Conservation (phyloP, 2,329 filamentous ascomycete species). For the Penicillium sp. region DNA sequence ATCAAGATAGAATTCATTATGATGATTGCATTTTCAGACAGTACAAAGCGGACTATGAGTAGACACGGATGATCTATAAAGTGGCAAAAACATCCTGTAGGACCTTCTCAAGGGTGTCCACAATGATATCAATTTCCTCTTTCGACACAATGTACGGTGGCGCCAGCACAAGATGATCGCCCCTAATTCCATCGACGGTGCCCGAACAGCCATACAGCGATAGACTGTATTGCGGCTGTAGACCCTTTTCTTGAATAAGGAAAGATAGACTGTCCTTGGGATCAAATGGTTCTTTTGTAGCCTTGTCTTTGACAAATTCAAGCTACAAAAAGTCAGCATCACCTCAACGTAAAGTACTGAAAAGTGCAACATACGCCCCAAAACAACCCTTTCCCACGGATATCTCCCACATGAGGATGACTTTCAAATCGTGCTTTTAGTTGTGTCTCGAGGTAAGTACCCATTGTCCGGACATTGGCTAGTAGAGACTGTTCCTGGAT, state of each 20-base stretch:
- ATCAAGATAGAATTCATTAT: not conserved
- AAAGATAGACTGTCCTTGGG: slow-evolving; percentile 47
- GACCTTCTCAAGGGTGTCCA: slow-evolving; percentile 51
- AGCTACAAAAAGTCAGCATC: slow-evolving; percentile 34
- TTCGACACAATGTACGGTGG: slow-evolving; percentile 65
- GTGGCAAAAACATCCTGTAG: slow-evolving; percentile 51
- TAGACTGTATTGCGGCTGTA: slow-evolving; percentile 49
- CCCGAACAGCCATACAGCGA: slow-evolving; percentile 65
- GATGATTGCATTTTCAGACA: not conserved
- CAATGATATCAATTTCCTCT: slow-evolving; percentile 58
- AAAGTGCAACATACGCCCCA: slow-evolving; percentile 53
- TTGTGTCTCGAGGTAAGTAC: slow-evolving; percentile 42
- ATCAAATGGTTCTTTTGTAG: slow-evolving; percentile 55
- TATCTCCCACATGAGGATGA: slow-evolving; percentile 56
- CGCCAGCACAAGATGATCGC: slow-evolving; percentile 69
- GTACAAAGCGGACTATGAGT: not conserved
- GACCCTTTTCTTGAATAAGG: slow-evolving; percentile 53
- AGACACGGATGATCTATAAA: not conserved
- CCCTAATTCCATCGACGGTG: slow-evolving; percentile 57
- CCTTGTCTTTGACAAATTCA: slow-evolving; percentile 59
- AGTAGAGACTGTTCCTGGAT: slow-evolving; percentile 59
- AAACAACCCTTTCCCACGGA: slow-evolving; percentile 59
- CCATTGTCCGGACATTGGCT: slow-evolving; percentile 57
- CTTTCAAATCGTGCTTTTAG: slow-evolving; percentile 46
- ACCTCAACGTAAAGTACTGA: not conserved